Evolutionary conservation across 2,329 filamentous ascomycete species (phyloP).

Genomic region (Salinomyces thailandicus): DNA sequence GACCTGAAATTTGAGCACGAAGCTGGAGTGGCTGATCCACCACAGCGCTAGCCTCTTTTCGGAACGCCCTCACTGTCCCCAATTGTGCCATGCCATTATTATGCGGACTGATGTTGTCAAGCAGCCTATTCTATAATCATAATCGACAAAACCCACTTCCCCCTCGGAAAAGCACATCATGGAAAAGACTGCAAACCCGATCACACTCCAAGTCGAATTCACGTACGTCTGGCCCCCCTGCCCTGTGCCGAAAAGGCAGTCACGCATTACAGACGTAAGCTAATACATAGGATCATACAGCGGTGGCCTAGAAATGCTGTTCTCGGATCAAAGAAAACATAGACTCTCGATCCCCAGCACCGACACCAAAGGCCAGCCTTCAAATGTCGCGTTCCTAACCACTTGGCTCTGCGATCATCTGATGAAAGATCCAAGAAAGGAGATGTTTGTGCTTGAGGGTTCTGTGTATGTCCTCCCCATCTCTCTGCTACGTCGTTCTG

Average conservation of each 20-base stretch:
- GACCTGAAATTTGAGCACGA: no score
- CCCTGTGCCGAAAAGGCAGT: constrained; percentile 9
- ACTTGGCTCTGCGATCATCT: constrained; percentile 65
- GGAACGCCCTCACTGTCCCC: no score
- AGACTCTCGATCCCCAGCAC: constrained; percentile 55
- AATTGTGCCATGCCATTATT: no score
- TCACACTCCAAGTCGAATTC: constrained; percentile 51
- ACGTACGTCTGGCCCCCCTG: constrained; percentile 39
- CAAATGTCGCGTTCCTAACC: constrained; percentile 68
- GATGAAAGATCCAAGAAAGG: constrained; percentile 77
- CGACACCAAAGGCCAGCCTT: constrained; percentile 48
- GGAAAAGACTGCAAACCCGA: background rate
- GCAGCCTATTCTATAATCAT: no score
- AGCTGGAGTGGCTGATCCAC: no score
- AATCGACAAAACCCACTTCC: no score
- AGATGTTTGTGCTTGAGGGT: constrained; percentile 79
- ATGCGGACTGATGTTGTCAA: no score
- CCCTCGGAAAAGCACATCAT: no score
- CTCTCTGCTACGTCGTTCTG: background rate
- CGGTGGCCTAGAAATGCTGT: constrained; percentile 89
- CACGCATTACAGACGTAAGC: constrained; percentile 1
- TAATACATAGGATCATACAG: constrained; percentile 36
- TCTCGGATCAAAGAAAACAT: constrained; percentile 70
- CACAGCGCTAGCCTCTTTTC: no score
- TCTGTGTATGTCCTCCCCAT: constrained; percentile 65